Conservation (phyloP, 441 rosid genomes). For the Iberis amara region DNA sequence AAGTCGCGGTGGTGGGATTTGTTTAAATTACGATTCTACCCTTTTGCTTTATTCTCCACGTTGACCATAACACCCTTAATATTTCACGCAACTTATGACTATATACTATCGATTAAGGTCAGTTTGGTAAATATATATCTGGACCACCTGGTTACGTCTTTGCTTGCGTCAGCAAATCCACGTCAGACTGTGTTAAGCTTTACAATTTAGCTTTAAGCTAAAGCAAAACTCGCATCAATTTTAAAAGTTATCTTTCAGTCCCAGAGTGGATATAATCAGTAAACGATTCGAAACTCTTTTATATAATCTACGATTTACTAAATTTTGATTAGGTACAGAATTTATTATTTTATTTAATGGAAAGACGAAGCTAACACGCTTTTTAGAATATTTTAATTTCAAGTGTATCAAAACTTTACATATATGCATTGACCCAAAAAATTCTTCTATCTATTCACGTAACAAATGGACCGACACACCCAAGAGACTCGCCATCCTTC, state of each 20-base stretch:
- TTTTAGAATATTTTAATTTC: constrained; percentile 15
- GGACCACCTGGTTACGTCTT: constrained; percentile 16
- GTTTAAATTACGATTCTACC: constrained; percentile 1
- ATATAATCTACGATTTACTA: constrained; percentile 1
- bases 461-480: constrained; percentile 20
- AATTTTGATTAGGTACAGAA: not conserved
- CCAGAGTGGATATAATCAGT: constrained; percentile 11
- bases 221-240: constrained; percentile 24
- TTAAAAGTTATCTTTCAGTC: constrained; percentile 8
- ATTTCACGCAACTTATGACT: not conserved
- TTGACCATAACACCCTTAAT: constrained; percentile 13
- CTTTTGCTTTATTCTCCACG: constrained; percentile 1
- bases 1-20: constrained; percentile 8
- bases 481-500: not conserved
- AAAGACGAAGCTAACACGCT: constrained; percentile 13
- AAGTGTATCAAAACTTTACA: constrained; percentile 23
- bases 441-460: constrained; percentile 10
- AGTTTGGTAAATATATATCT: constrained; percentile 1
- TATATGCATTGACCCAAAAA: constrained; percentile 26
- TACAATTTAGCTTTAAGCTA: constrained; percentile 19
- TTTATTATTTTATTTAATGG: not conserved
- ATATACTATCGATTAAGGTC: not conserved
- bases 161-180: constrained; percentile 26
- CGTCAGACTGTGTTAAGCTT: constrained; percentile 14
- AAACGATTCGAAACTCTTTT: constrained; percentile 13